These are phyloP conservation scores for Umbilicus rupestris DNA, from an alignment of 164 flowering plant genomes.

Conservation along the genomic window DNA sequence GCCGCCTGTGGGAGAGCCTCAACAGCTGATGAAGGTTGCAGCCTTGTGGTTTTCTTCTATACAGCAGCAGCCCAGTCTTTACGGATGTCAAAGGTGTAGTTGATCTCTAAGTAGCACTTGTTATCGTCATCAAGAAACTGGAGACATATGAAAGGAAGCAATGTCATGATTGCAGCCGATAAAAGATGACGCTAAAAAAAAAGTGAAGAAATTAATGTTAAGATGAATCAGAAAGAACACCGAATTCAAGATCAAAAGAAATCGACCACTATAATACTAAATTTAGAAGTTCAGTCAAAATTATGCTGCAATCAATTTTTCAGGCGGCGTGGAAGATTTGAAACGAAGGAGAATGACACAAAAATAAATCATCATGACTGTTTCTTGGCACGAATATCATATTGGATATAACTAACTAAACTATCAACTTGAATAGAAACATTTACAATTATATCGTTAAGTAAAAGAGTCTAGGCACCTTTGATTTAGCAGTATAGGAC, in stretches of 20 bases:
- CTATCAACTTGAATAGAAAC: too few species aligned
- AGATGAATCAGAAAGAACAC: too few species aligned
- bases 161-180: not conserved
- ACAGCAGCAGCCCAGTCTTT: constrained; percentile 30
- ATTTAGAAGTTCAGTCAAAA: too few species aligned
- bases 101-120: constrained; percentile 58
- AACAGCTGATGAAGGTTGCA: too few species aligned
- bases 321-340: not conserved
- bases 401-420: too few species aligned
- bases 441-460: too few species aligned
- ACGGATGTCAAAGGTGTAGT: constrained; percentile 51
- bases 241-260: too few species aligned
- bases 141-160: not conserved
- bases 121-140: constrained; percentile 57
- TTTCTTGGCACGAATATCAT: not conserved
- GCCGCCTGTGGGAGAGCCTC: too few species aligned
- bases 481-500: constrained; percentile 45
- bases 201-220: too few species aligned
- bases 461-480: constrained; percentile 12
- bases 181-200: not conserved
- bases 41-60: not conserved
- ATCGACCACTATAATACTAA: too few species aligned
- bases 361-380: not conserved
- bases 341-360: not conserved
- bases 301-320: not conserved